A percentile compares a stretch with the other conserved stretches of the same genome.
Evolutionary conservation across 805 yeast genomes (phyloP).

Genomic region (Teunomyces panamensis): DNA sequence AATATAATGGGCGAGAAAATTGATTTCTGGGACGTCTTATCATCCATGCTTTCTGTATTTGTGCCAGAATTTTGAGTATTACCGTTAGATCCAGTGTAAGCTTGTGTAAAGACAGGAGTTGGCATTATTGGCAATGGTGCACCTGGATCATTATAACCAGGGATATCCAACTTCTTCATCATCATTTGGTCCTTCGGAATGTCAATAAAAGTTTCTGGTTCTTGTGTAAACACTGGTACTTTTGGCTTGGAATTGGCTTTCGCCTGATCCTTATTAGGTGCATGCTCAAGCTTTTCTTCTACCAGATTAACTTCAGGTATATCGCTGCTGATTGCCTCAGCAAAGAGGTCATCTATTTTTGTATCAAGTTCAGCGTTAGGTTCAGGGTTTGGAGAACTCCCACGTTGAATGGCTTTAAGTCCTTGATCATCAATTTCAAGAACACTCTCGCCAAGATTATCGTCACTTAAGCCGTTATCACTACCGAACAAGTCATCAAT

Average conservation of each 20-base stretch:
- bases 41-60: slow-evolving; percentile 3
- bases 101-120: slow-evolving; percentile 42
- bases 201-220: slow-evolving; percentile 32
- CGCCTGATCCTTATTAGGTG: slow-evolving; percentile 2
- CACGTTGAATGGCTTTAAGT: not conserved
- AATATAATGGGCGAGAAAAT: slow-evolving; percentile 80
- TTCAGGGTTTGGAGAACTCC: not conserved
- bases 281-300: slow-evolving; percentile 7
- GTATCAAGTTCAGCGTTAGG: not conserved
- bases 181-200: slow-evolving; percentile 62
- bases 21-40: slow-evolving; percentile 37
- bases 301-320: not conserved
- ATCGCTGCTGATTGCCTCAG: not conserved
- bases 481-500: slow-evolving; percentile 29
- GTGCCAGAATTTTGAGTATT: not conserved
- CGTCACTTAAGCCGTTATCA: slow-evolving; percentile 28
- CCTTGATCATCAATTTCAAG: not conserved
- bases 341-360: not conserved
- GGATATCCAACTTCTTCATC: slow-evolving; percentile 40
- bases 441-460: slow-evolving; percentile 2
- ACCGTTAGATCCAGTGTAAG: slow-evolving; percentile 11
- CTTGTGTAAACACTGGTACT: not conserved
- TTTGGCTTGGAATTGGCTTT: not conserved
- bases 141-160: slow-evolving; percentile 73
- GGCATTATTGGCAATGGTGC: slow-evolving; percentile 69